Percentiles rank a stretch among this genome's conserved stretches.
Evolutionary conservation across 129 eudicot species (phyloP).

Genomic region (Silybum marianum): DNA sequence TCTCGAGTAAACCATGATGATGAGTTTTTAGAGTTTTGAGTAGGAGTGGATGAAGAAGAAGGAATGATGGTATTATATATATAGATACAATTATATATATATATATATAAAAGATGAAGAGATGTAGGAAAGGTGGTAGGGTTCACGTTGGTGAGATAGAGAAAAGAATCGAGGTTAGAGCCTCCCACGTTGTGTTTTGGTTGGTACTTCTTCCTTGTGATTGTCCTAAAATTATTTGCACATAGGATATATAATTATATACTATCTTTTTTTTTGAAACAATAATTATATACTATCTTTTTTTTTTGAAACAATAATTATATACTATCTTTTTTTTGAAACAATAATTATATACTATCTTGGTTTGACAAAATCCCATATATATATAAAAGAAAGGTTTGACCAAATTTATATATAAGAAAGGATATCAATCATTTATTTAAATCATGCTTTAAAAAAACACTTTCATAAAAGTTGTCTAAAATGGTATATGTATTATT

Average conservation of each 20-base stretch:
- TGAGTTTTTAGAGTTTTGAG: conserved; percentile 1
- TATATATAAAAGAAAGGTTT: not conserved
- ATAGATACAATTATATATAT: not conserved
- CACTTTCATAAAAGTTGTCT: too few species aligned
- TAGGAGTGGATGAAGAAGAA: conserved; percentile 17
- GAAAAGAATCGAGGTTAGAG: conserved; percentile 30
- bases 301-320: too few species aligned
- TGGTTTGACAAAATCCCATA: conserved; percentile 23
- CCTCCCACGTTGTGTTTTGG: conserved; percentile 52
- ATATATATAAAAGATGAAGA: not conserved
- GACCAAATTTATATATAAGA: too few species aligned
- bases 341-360: conserved; percentile 28
- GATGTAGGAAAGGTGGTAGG: conserved; percentile 47
- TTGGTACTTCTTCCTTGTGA: conserved; percentile 22
- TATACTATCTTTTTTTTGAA: conserved; percentile 28
- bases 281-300: conserved; percentile 27
- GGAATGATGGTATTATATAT: conserved; percentile 28
- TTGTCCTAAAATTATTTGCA: not conserved
- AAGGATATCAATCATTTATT: too few species aligned
- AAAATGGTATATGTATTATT: too few species aligned
- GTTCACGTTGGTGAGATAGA: conserved; percentile 49
- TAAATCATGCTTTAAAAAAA: too few species aligned
- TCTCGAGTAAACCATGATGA: conserved; percentile 26
- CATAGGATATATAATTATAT: too few species aligned
- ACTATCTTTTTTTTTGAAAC: too few species aligned